A percentile compares a stretch with the other conserved stretches of the same genome.
These are phyloP conservation scores for Kitagawia praeruptora DNA, from an alignment of 129 eudicot genomes.

Conservation along the genomic window DNA sequence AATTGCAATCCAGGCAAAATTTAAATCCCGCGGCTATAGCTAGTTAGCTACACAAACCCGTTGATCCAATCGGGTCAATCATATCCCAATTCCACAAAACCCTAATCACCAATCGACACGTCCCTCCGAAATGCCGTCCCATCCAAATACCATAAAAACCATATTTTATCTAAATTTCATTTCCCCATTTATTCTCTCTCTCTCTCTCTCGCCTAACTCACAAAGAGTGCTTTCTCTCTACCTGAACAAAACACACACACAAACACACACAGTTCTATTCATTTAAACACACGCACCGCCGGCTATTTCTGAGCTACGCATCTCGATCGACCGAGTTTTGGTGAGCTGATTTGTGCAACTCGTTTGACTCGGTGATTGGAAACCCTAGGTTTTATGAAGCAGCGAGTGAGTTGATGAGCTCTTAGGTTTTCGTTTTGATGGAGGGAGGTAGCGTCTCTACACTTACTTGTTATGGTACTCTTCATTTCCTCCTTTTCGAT, in stretches of 20 bases:
- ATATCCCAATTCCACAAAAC: not conserved
- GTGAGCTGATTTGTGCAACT: not conserved
- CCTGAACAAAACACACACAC: not conserved
- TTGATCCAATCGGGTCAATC: not conserved
- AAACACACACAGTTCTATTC: not conserved
- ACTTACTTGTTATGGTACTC: constrained; percentile 50
- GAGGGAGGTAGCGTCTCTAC: constrained; percentile 78
- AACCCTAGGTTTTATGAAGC: constrained; percentile 20
- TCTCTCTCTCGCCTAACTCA: not conserved
- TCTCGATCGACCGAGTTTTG: not conserved
- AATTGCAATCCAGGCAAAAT: too few species aligned
- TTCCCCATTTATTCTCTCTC: not conserved
- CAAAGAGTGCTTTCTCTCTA: not conserved
- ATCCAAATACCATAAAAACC: not conserved
- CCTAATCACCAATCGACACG: constrained; percentile 5
- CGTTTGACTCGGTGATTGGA: not conserved
- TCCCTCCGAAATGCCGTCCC: not conserved
- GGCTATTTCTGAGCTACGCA: not conserved
- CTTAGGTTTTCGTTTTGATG: constrained; percentile 41
- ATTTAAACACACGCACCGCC: not conserved
- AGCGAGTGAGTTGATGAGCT: constrained; percentile 22
- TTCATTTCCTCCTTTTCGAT: constrained; percentile 21
- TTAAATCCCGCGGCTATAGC: not conserved
- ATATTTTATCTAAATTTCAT: not conserved
- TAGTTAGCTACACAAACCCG: not conserved